phyloP scores from a whole-genome alignment of 192 early-diverging fungal species.

The Oehlia diaphana region DNA sequence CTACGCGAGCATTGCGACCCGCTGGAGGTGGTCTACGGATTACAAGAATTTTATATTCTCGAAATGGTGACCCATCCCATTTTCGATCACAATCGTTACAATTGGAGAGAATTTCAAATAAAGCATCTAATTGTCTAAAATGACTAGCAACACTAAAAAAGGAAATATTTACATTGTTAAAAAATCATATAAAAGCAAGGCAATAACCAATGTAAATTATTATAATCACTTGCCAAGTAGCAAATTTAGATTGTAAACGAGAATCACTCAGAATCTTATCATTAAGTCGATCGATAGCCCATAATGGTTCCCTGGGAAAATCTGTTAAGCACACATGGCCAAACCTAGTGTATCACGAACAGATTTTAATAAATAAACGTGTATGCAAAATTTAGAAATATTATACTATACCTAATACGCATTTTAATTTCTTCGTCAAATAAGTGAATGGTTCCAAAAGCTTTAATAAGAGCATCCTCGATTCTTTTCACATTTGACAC shows the following conservation, averaged over 20 bases:
- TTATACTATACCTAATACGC: conserved; percentile 27
- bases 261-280: conserved; percentile 33
- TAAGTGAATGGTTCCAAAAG: conserved; percentile 35
- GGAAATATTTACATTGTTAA: not conserved
- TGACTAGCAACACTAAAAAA: conserved; percentile 32
- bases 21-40: not conserved
- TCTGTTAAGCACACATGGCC: conserved; percentile 42
- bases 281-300: conserved; percentile 22
- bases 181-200: not conserved
- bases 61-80: conserved; percentile 17
- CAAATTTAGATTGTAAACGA: conserved; percentile 33
- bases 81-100: not conserved
- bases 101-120: conserved; percentile 33
- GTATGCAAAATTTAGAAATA: not conserved
- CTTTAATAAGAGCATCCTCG: conserved; percentile 26
- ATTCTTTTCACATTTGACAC: conserved; percentile 17
- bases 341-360: conserved; percentile 26
- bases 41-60: conserved; percentile 20
- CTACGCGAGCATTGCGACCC: not conserved
- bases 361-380: not conserved
- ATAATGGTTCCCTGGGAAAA: conserved; percentile 34
- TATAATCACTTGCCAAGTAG: conserved; percentile 34
- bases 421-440: conserved; percentile 41
- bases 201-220: not conserved
- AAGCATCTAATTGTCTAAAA: conserved; percentile 14